phyloP scores from a whole-genome alignment of 495 filamentous ascomycete species.

The Acidomyces sp. region DNA sequence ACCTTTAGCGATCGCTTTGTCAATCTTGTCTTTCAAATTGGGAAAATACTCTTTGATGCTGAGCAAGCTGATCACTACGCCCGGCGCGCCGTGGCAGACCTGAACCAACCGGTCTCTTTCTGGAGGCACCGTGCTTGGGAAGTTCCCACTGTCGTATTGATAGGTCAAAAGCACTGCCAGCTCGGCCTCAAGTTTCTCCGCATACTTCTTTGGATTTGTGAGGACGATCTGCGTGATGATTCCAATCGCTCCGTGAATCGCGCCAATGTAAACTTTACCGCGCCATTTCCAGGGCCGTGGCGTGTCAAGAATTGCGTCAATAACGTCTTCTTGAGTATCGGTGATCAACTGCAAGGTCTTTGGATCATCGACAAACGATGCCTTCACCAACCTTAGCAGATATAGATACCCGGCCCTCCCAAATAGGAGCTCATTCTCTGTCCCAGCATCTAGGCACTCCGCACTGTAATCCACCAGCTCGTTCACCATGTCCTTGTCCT shows the following conservation, averaged over 20 bases:
- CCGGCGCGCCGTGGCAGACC: conserved; percentile 55
- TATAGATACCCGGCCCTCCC: conserved; percentile 51
- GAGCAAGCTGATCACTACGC: conserved; percentile 41
- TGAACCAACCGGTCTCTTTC: conserved; percentile 42
- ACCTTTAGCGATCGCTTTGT: conserved; percentile 34
- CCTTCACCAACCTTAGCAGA: conserved; percentile 38
- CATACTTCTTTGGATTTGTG: conserved; percentile 30
- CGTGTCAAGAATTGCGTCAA: conserved; percentile 30
- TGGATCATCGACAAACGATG: conserved; percentile 27
- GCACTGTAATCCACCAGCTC: conserved; percentile 33
- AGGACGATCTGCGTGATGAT: conserved; percentile 52
- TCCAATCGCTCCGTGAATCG: conserved; percentile 47
- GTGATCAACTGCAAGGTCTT: conserved; percentile 27
- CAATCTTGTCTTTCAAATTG: conserved; percentile 33
- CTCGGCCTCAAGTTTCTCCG: conserved; percentile 31
- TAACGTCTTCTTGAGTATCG: conserved; percentile 31
- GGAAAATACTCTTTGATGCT: conserved; percentile 40
- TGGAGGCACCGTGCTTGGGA: conserved; percentile 30
- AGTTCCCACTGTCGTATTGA: conserved; percentile 33
- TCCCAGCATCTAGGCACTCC: conserved; percentile 27
- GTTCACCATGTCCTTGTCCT: conserved; percentile 31
- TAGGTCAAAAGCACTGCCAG: conserved; percentile 36
- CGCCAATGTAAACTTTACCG: conserved; percentile 45
- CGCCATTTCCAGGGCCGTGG: conserved; percentile 46
- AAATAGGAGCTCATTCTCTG: conserved; percentile 42